Base-by-base conservation (phyloP, 371 early-diverging fungal genomes). In the Blakeslea trispora region DNA sequence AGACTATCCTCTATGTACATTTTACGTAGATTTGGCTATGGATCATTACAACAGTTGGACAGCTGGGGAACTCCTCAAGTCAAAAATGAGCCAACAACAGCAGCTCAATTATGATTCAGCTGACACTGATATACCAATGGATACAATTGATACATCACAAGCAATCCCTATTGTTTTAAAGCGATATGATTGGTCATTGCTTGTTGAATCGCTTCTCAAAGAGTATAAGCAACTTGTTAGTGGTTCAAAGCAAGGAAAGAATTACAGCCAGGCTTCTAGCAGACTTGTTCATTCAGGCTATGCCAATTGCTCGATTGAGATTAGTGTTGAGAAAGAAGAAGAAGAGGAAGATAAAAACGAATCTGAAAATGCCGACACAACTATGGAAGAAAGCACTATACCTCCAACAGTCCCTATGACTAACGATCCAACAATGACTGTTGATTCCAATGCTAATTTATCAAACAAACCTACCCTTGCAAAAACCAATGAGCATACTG, bases 1-100 rank as follows among this genome's bases (percentile, higher is more conserved):
- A 1, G 86, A 87, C 21, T 71, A 63, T 58, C 50, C 53, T 21
- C 46, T 68, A 14, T 85, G 87, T 44, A 51, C 68, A 11, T 59
- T 64, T 4, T 79, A 81, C 39, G 51, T 83, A 39, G 54, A 66
- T 22, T 47, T 56, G 41, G 77, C 69, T 0, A 43, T 71, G 11
- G 53, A 53, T 14, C 48, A 68, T 6, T 65, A 75, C 51, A 77
- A 74, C 3, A 48, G 57, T 9, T 83, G 79, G 66, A 42, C 60
- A 10, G 57, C 75, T 8, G 79, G 82, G 10, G 32, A 51, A 3
- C 52, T 66, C 13, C 45, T 81, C 3, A 42, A 49, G 28, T 42
- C 53, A 43, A 31, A 59, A 19, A 24, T 39, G 18, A 50, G 5
- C 14, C 28, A 28, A 7, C 28, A 28, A 7, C 28, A 28, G 28